Evolutionary conservation across 257 asterid genomes (phyloP).

Genomic region (Nicotiana tomentosiformis): DNA sequence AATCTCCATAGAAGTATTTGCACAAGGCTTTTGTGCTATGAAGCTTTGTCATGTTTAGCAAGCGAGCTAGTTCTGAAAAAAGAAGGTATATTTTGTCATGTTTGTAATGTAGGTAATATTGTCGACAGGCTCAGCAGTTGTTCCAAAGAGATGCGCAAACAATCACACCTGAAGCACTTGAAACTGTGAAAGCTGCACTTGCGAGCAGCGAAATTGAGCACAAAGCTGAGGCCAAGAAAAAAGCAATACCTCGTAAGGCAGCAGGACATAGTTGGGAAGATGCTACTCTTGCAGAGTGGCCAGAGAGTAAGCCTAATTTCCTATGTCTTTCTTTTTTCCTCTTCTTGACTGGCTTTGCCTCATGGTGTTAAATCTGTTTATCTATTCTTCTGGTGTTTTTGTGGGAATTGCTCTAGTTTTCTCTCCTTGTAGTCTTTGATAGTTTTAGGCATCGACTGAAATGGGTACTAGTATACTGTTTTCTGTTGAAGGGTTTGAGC

Average conservation of each 20-base stretch:
- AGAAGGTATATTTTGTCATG: not conserved
- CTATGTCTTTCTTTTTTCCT: not conserved
- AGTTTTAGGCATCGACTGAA: not conserved
- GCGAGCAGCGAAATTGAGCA: constrained; percentile 68
- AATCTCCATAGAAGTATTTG: not conserved
- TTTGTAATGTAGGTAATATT: not conserved
- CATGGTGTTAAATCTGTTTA: too few relatives aligned
- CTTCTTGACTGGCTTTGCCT: not conserved
- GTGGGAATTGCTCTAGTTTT: not conserved
- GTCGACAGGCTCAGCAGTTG: constrained; percentile 77
- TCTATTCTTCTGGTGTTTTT: not conserved
- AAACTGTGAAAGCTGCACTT: constrained; percentile 92
- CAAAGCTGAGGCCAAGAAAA: too few relatives aligned
- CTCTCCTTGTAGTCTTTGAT: not conserved
- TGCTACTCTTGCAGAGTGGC: constrained; percentile 72
- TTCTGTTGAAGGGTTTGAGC: not conserved
- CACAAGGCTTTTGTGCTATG: too few relatives aligned
- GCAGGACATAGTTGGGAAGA: constrained; percentile 98
- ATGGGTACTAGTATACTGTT: not conserved
- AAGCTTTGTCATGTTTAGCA: too few relatives aligned
- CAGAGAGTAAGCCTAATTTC: not conserved
- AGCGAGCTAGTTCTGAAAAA: too few relatives aligned
- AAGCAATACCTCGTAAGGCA: constrained; percentile 58
- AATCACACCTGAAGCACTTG: constrained; percentile 92
- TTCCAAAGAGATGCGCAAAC: constrained; percentile 95